phyloP scores from a whole-genome alignment of 805 yeast species.

The Starmera amethionina region DNA sequence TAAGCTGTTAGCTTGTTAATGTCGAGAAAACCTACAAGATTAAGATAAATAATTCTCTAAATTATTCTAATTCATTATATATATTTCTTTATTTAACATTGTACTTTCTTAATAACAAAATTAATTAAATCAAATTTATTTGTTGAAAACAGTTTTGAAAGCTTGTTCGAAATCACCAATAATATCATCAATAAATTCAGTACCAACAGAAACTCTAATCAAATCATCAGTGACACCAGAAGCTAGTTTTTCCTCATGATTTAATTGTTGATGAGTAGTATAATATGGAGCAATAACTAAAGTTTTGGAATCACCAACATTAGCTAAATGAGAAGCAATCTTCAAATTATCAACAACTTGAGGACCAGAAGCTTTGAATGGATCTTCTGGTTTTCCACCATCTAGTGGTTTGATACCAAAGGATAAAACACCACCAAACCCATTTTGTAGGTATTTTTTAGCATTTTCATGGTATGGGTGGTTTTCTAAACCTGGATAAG shows the following conservation, averaged over 20 bases:
- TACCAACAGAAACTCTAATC: slow-evolving; percentile 84
- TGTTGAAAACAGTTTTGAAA: slow-evolving; percentile 50
- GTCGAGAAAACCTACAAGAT: no score
- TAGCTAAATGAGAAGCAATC: slow-evolving; percentile 87
- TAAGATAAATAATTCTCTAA: no score
- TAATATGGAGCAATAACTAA: slow-evolving; percentile 92
- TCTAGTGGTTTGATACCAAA: slow-evolving; percentile 71
- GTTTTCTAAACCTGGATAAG: slow-evolving; percentile 81
- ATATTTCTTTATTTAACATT: no score
- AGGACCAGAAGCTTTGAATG: slow-evolving; percentile 71
- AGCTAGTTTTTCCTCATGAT: slow-evolving; percentile 66
- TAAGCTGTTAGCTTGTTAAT: no score
- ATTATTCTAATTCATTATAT: no score
- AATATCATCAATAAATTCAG: slow-evolving; percentile 85
- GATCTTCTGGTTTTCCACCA: slow-evolving; percentile 39
- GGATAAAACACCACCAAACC: slow-evolving; percentile 82
- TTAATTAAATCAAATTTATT: background rate
- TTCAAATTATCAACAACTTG: slow-evolving; percentile 75
- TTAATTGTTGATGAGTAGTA: slow-evolving; percentile 91
- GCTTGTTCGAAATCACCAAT: slow-evolving; percentile 85
- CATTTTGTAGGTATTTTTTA: slow-evolving; percentile 69
- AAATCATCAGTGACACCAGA: slow-evolving; percentile 87
- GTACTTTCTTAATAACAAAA: no score
- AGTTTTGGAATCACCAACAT: slow-evolving; percentile 95
- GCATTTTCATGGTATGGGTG: slow-evolving; percentile 73